A percentile compares a stretch with the other conserved stretches of the same genome.
Conservation (phyloP, 2,329 filamentous ascomycete species). For the Aurifilum marmelostoma region DNA sequence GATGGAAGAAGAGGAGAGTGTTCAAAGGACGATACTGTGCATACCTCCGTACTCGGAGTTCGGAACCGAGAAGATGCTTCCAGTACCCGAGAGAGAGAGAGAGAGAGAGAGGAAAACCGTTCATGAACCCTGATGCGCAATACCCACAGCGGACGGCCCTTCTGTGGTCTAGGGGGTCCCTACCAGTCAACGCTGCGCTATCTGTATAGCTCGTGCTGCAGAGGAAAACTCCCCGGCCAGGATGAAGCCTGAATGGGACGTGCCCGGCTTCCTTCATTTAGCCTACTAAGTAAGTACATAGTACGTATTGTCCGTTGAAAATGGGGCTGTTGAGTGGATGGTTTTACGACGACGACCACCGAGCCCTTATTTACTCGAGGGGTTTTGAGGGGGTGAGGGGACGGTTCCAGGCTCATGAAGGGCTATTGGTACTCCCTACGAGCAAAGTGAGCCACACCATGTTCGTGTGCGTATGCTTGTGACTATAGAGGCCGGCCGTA, state of each 20-base stretch:
- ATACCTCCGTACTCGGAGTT: not conserved
- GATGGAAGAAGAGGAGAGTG: not conserved
- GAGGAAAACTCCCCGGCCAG: not conserved
- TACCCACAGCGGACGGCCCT: not conserved
- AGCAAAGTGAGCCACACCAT: not conserved
- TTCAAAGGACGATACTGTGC: not conserved
- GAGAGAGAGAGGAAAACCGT: too few relatives aligned
- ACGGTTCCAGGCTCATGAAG: not conserved
- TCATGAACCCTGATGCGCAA: too few relatives aligned
- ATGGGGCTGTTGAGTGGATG: not conserved
- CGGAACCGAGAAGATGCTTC: not conserved
- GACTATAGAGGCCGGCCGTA: not conserved
- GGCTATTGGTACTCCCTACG: not conserved
- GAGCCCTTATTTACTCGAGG: too few relatives aligned
- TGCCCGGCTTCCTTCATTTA: not conserved
- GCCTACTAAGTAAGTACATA: not conserved
- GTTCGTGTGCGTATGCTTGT: not conserved
- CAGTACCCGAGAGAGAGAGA: not conserved
- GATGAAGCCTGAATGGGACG: not conserved
- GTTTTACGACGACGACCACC: not conserved
- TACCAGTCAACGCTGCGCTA: not conserved
- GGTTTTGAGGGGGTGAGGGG: too few relatives aligned
- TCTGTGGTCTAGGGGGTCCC: not conserved
- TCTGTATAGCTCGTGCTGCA: not conserved
- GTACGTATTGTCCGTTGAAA: too few relatives aligned